Evolutionary conservation across 2,329 filamentous ascomycete genomes (phyloP).

Genomic region (Colletotrichum musicola): DNA sequence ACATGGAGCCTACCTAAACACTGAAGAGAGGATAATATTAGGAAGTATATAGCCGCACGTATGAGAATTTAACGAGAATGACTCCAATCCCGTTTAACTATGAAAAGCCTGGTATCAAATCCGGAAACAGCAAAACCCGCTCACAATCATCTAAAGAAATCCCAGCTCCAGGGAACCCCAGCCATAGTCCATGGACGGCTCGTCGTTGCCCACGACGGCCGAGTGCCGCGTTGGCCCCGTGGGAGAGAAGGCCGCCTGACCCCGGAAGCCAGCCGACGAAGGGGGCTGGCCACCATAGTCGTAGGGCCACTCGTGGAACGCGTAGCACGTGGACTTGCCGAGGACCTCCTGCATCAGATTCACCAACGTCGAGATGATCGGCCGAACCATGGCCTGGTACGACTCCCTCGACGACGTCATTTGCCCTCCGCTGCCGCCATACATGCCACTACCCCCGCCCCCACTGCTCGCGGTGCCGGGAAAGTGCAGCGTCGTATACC

Average conservation of each 20-base stretch:
- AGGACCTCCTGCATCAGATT: constrained; percentile 49
- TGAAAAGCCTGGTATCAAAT: constrained; percentile 4
- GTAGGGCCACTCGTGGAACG: constrained; percentile 40
- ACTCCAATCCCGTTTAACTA: background rate
- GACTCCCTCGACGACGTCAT: constrained; percentile 38
- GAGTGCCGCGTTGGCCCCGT: constrained; percentile 33
- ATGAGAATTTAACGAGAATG: background rate
- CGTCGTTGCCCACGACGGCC: constrained; percentile 20
- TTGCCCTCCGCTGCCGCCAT: constrained; percentile 25
- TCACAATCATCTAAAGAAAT: constrained; percentile 26
- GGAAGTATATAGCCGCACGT: no score
- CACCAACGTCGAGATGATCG: constrained; percentile 42
- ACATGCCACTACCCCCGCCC: constrained; percentile 4
- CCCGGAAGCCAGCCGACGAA: constrained; percentile 14
- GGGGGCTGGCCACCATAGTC: constrained; percentile 29
- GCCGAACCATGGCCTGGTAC: constrained; percentile 40
- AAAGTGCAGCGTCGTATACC: constrained; percentile 40
- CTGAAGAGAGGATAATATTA: no score
- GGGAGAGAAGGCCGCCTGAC: constrained; percentile 31
- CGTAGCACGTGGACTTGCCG: constrained; percentile 49
- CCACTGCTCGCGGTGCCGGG: constrained; percentile 21
- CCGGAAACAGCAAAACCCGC: background rate
- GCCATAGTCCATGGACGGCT: constrained; percentile 33
- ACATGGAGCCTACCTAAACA: no score
- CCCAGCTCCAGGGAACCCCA: constrained; percentile 38